Conservation (phyloP, 441 rosid species). For the Theobroma grandiflorum region DNA sequence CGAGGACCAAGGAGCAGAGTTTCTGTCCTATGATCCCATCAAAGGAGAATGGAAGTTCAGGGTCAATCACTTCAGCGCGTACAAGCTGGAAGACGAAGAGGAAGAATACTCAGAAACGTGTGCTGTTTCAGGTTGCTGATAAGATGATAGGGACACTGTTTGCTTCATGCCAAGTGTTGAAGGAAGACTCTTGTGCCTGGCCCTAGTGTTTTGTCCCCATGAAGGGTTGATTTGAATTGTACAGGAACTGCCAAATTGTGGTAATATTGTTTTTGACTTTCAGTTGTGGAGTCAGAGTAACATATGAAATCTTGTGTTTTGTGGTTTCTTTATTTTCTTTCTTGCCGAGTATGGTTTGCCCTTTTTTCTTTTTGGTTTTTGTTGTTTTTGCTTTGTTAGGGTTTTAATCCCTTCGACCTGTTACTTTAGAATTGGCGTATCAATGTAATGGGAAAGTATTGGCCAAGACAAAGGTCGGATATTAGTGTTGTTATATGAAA, state of each 20-base stretch:
- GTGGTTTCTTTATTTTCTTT: neutral
- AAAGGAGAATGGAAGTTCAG: conserved; percentile 94
- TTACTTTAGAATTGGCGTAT: neutral
- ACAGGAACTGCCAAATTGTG: conserved; percentile 26
- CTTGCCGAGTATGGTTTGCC: neutral
- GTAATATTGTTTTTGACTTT: conserved; percentile 18
- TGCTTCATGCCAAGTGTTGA: neutral
- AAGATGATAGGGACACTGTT: neutral
- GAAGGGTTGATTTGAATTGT: conserved; percentile 29
- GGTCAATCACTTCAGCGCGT: conserved; percentile 86
- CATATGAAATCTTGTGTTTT: neutral
- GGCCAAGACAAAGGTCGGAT: neutral
- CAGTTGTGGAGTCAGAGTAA: neutral
- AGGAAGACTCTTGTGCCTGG: neutral
- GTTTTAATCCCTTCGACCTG: neutral
- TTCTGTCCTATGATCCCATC: conserved; percentile 79
- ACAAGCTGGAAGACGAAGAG: conserved; percentile 62
- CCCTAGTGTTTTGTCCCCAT: conserved; percentile 18
- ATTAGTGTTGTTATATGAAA: neutral
- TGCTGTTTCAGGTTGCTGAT: conserved; percentile 26
- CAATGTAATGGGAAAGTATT: neutral
- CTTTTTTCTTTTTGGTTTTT: neutral
- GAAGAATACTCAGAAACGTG: conserved; percentile 23
- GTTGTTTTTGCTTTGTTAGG: too few species aligned
- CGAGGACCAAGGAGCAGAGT: conserved; percentile 90